These are phyloP conservation scores for Termitomyces sp. DNA, from an alignment of 768 basidiomycete species.

Conservation along the genomic window DNA sequence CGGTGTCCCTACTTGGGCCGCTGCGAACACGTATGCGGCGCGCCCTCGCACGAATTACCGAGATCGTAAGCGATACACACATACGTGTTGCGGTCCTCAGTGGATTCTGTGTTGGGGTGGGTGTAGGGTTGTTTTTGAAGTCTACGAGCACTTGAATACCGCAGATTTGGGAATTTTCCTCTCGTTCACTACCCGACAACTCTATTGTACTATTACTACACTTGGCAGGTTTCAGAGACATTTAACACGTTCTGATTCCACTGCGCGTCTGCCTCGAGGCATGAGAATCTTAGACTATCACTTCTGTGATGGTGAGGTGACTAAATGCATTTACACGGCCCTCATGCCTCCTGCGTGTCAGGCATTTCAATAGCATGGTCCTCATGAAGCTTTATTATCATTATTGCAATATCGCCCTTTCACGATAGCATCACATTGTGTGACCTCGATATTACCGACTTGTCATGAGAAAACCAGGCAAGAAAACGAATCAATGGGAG, in stretches of 20 bases:
- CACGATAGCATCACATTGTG: too few relatives aligned
- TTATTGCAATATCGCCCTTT: too few relatives aligned
- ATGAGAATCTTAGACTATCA: background rate
- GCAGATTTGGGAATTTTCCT: too few relatives aligned
- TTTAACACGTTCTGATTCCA: background rate
- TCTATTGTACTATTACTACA: background rate
- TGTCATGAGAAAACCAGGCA: background rate
- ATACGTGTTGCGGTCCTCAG: conserved; percentile 28
- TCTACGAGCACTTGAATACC: background rate
- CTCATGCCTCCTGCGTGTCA: background rate
- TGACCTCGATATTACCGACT: too few relatives aligned
- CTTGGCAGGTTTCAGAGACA: background rate
- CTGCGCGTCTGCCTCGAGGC: background rate
- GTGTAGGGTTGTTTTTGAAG: conserved; percentile 22
- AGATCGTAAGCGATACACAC: conserved; percentile 18
- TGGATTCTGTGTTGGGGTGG: conserved; percentile 35
- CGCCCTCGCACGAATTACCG: conserved; percentile 16
- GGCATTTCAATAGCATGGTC: background rate
- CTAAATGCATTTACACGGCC: background rate
- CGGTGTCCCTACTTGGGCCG: conserved; percentile 54
- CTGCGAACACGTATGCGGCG: conserved; percentile 21
- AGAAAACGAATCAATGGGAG: conserved; percentile 2
- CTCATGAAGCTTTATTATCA: background rate
- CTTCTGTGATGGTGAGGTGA: background rate
- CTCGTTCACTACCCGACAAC: background rate